A percentile compares a stretch with the other conserved stretches of the same genome.
Conservation (phyloP, 225 moss, liverwort and hornwort species). For the Polytrichum commune region DNA sequence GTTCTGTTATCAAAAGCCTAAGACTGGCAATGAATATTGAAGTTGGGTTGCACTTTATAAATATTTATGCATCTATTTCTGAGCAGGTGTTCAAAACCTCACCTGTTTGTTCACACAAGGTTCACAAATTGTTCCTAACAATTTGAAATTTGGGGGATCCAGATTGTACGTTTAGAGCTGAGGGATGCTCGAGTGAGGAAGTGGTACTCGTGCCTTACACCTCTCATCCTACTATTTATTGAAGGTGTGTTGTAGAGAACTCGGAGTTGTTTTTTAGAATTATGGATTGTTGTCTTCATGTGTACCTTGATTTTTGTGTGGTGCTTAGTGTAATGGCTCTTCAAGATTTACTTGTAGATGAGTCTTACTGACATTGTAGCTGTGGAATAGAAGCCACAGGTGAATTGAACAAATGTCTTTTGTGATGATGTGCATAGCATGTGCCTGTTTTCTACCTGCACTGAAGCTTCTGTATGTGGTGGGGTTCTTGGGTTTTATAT, state of each 20-base stretch:
- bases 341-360: not conserved
- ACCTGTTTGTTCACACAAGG: not conserved
- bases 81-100: too few species aligned
- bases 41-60: too few species aligned
- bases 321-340: not conserved
- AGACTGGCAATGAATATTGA: too few species aligned
- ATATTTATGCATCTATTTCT: too few species aligned
- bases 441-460: not conserved
- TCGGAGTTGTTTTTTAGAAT: not conserved
- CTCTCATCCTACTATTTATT: slow-evolving; percentile 73
- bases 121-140: not conserved
- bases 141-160: slow-evolving; percentile 5
- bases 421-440: too few species aligned
- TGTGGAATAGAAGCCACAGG: not conserved
- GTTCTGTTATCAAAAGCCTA: too few species aligned
- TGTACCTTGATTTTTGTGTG: not conserved
- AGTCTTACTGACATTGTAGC: not conserved
- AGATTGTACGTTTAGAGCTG: slow-evolving; percentile 78
- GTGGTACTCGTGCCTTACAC: slow-evolving; percentile 69
- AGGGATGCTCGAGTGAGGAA: slow-evolving; percentile 62
- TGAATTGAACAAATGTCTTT: too few species aligned
- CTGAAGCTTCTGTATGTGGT: not conserved
- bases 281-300: not conserved
- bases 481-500: not conserved
- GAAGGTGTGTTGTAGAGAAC: slow-evolving; percentile 57